Conservation (phyloP, 345 rosid species). For the Balakata baccata region DNA sequence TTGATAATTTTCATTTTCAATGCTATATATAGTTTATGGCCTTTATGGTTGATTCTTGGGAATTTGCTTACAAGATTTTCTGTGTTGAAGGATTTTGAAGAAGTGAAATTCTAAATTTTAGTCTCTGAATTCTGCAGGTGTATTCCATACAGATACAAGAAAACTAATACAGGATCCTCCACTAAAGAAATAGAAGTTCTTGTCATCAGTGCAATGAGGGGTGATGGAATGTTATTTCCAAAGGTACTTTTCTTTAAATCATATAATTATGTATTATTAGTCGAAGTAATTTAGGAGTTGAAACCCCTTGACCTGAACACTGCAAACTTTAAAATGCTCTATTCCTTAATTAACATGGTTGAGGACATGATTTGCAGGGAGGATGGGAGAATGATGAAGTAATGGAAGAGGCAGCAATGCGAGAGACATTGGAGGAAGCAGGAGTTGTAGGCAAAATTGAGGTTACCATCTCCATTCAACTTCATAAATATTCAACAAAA, state of each 20-base stretch:
- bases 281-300: no score
- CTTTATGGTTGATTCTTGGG: neutral
- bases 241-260: conserved; percentile 27
- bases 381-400: conserved; percentile 65
- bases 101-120: neutral
- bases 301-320: no score
- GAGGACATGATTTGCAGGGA: conserved; percentile 29
- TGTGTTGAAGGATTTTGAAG: neutral
- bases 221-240: conserved; percentile 56
- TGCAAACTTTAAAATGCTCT: no score
- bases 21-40: neutral
- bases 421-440: conserved; percentile 62
- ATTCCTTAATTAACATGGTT: neutral
- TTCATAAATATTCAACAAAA: neutral
- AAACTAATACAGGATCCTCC: conserved; percentile 7
- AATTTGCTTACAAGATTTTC: neutral
- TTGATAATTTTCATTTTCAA: neutral
- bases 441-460: conserved; percentile 50
- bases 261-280: neutral
- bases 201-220: conserved; percentile 53
- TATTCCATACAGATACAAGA: conserved; percentile 54
- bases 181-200: conserved; percentile 50
- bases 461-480: neutral
- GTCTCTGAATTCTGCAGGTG: conserved; percentile 38
- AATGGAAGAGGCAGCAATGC: conserved; percentile 47